phyloP scores from a whole-genome alignment of 768 basidiomycete species.

The Pisolithus tinctorius region DNA sequence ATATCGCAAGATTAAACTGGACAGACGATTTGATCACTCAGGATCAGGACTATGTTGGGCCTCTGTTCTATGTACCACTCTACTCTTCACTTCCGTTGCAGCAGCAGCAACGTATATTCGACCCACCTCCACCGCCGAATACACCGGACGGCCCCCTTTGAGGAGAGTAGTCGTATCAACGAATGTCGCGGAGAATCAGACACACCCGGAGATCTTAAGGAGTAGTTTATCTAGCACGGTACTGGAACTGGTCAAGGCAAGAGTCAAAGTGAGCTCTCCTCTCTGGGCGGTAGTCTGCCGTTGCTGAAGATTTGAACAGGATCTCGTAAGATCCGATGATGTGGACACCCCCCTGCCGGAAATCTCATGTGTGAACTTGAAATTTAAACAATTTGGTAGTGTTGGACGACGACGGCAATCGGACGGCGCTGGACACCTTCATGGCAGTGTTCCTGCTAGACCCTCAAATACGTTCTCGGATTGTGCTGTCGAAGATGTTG shows the following conservation, averaged over 20 bases:
- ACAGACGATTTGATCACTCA: constrained; percentile 77
- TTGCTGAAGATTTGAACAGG: constrained; percentile 27
- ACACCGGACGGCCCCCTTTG: constrained; percentile 63
- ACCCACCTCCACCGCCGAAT: constrained; percentile 66
- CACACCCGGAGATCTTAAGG: constrained; percentile 90
- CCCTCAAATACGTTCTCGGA: constrained; percentile 59
- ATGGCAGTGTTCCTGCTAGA: constrained; percentile 99
- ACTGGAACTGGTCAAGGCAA: constrained; percentile 88
- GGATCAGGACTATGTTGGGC: constrained; percentile 73
- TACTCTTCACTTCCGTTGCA: constrained; percentile 93
- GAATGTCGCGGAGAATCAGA: constrained; percentile 98
- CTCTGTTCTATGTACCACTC: constrained; percentile 83
- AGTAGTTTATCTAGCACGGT: constrained; percentile 93
- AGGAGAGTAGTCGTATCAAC: constrained; percentile 94
- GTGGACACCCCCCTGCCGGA: constrained; percentile 93
- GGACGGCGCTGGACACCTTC: constrained; percentile 78
- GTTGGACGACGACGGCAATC: constrained; percentile 87
- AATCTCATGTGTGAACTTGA: constrained; percentile 94
- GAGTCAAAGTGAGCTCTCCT: constrained; percentile 62
- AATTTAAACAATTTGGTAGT: constrained; percentile 89
- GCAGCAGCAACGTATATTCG: constrained; percentile 96
- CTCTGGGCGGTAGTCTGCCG: not conserved
- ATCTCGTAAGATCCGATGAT: constrained; percentile 83
- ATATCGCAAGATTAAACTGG: constrained; percentile 86
- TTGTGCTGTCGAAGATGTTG: constrained; percentile 79